Evolutionary conservation across 805 yeast species (phyloP).

Genomic region (Lipomyces oligophaga): DNA sequence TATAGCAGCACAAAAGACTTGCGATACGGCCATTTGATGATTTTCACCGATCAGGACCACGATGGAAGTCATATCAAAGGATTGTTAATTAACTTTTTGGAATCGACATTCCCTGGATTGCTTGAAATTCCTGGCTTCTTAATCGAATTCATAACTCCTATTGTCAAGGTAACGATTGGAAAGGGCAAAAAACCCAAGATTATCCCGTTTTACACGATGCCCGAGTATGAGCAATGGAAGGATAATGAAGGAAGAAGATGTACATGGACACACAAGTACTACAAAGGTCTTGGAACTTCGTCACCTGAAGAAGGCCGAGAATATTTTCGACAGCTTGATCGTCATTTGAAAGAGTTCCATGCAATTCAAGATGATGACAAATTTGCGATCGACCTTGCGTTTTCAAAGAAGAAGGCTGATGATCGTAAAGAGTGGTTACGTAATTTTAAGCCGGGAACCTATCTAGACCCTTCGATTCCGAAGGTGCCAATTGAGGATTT

Average conservation of each 20-base stretch:
- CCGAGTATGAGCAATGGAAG: constrained; percentile 93
- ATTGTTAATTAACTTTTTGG: constrained; percentile 85
- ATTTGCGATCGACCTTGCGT: constrained; percentile 80
- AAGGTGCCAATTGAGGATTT: constrained; percentile 89
- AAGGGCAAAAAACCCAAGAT: constrained; percentile 46
- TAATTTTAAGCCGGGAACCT: constrained; percentile 87
- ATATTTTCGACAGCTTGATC: constrained; percentile 79
- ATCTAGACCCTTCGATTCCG: constrained; percentile 68
- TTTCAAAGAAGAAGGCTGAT: constrained; percentile 91
- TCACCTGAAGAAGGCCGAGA: constrained; percentile 76
- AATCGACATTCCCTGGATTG: constrained; percentile 90
- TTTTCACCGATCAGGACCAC: constrained; percentile 99
- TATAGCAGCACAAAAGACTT: constrained; percentile 70
- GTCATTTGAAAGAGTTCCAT: constrained; percentile 81
- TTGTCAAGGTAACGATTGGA: constrained; percentile 79
- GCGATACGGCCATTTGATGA: constrained; percentile 95
- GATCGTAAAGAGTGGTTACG: constrained; percentile 97
- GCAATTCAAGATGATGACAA: constrained; percentile 71
- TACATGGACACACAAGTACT: constrained; percentile 90
- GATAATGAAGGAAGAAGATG: constrained; percentile 68
- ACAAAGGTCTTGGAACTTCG: constrained; percentile 98
- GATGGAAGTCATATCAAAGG: constrained; percentile 99
- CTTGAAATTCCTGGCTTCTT: constrained; percentile 86
- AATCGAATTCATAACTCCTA: constrained; percentile 93
- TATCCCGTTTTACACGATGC: constrained; percentile 86